Evolutionary conservation across 371 early-diverging fungal genomes (phyloP), one percentile per base, ranked within the genome.

Genomic region (Mucor indicus): DNA sequence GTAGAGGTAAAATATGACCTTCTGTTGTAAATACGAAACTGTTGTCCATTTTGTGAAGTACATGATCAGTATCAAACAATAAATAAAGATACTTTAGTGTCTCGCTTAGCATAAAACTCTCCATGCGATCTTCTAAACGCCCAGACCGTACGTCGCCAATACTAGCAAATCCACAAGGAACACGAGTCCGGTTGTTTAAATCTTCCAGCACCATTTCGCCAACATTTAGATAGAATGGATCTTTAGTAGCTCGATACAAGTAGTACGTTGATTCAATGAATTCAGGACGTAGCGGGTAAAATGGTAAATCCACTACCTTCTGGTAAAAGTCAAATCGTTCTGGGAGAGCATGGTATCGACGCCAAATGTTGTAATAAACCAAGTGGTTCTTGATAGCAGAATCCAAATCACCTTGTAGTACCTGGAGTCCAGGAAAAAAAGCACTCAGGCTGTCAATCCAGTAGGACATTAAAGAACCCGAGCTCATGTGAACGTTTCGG

Each of bases 401-500:
- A 9, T 85, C 79, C 5, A 96, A 30, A 74, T 98, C 96, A 1
- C 98, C 98, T 37, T 64, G 49, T 6, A 69, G 50, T 38, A 85
- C 86, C 76, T 93, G 94, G 21, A 97, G 57, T 0, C 98, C 98
- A 0, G 96, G 92, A 61, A 92, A 92, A 56, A 90, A 97, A 0
- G 98, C 95, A 11, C 91, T 84, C 17, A 97, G 67, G 36, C 92
- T 87, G 62, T 96, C 96, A 9, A 98, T 79, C 93, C 93, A 94
- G 3, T 79, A 74, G 0, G 86, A 75, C 60, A 81, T 64, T 13
- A 92, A 53, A 4, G 64, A 71, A 0, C 87, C 87, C 2, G 77
- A 79, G 10, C 72, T 51, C 85, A 94, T 89, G 56, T 96, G 81
- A 0, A 96, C 90, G 59, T 91, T 93, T 15, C 80, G 78, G 58